Evolutionary conservation across 192 early-diverging fungal genomes (phyloP).

Genomic region (Coemansia umbellata): DNA sequence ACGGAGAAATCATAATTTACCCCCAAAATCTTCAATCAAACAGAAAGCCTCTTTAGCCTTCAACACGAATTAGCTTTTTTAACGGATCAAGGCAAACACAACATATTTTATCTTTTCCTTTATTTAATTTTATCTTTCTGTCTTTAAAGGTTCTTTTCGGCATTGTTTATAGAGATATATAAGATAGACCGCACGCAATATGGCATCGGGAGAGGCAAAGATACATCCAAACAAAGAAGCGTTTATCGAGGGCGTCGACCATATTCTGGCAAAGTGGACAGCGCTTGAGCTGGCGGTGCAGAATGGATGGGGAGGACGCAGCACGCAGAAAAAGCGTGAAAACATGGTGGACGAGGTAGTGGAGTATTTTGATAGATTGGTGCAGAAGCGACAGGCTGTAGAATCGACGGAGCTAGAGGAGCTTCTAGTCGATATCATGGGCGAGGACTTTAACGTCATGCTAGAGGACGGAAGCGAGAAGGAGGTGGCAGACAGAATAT

Average conservation of each 20-base stretch:
- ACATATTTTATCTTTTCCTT: background rate
- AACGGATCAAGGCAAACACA: background rate
- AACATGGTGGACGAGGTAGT: constrained; percentile 63
- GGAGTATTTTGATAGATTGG: constrained; percentile 56
- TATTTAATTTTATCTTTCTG: background rate
- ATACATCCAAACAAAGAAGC: constrained; percentile 46
- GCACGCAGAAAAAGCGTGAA: constrained; percentile 64
- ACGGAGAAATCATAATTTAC: too few species aligned
- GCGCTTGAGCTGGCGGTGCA: constrained; percentile 69
- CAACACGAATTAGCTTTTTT: background rate
- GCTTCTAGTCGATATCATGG: constrained; percentile 30
- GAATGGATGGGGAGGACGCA: constrained; percentile 66
- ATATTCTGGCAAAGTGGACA: constrained; percentile 64
- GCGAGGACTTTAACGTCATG: constrained; percentile 30
- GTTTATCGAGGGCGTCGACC: constrained; percentile 58
- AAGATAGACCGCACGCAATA: background rate
- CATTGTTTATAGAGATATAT: too few species aligned
- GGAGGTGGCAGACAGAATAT: constrained; percentile 28
- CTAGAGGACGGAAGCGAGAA: constrained; percentile 44
- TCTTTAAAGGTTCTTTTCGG: background rate
- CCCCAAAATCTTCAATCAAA: too few species aligned
- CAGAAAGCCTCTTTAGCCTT: too few species aligned
- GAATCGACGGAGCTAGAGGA: constrained; percentile 42
- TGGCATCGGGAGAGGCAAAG: constrained; percentile 6
- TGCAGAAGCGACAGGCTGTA: constrained; percentile 12